Evolutionary conservation across 192 early-diverging fungal genomes (phyloP), one percentile per base, ranked within the genome.

Genomic region (Coemansia sp.): DNA sequence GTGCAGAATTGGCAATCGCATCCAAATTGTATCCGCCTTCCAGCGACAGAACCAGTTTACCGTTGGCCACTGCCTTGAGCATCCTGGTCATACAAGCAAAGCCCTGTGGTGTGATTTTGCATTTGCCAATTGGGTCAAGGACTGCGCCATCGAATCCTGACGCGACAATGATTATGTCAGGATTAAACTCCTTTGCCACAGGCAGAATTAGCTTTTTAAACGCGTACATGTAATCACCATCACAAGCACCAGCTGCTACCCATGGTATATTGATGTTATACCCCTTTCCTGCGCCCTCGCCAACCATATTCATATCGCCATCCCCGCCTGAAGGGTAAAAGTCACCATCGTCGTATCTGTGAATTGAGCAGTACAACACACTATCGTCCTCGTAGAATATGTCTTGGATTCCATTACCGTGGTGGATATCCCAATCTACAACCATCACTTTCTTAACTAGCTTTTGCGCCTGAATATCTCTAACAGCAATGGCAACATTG

Each of bases 351-450:
- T 96, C 92, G 70, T 89, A 89, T 1, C 94, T 85, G 76, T 96
- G 94, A n/a, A 97, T 65, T 34, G 92, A 94, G 47, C 92, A 82
- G 60, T 93, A 95, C 12, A 96, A 78, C 1, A 96, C 92, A 63
- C 87, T 77, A 6, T 87, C 84, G 58, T 95, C 88, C 2, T 83
- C 60, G 68, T 87, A 87, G 58, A 97, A 97, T 1, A 83, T 79
- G 5, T 89, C 84, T 53, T 97, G 94, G 28, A 90, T 96, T 3
- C 95, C 95, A 67, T 97, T 97, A 7, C 94, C 95, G 64, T 96
- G 94, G 71, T 97, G 95, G 19, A 96, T 81, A 66, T 97, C 95
- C 94, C 95, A 98, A 64, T 98, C 95, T 14, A 98, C 65, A 23
- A 98, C 89, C 70, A 98, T 68, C 8, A 97, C 82, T 52, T 82